phyloP scores from a whole-genome alignment of 2,329 filamentous ascomycete species.

The Sporothrix dimorphospora region DNA sequence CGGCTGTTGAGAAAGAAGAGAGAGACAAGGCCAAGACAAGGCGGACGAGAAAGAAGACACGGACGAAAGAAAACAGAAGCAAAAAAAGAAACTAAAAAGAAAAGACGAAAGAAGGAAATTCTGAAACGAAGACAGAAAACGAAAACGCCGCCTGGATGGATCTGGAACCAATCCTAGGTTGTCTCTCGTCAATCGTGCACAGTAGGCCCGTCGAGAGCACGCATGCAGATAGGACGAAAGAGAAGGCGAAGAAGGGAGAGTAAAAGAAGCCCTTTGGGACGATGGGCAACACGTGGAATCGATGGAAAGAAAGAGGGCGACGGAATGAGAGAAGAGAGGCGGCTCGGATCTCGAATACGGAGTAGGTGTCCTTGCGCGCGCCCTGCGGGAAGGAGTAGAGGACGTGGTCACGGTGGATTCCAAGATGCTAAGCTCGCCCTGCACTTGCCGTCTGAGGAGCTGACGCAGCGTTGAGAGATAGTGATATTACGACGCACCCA shows the following conservation, averaged over 20 bases:
- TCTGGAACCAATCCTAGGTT: constrained; percentile 2
- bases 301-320: neutral
- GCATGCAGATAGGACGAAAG: neutral
- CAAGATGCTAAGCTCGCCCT: neutral
- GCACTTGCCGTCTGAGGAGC: constrained; percentile 5
- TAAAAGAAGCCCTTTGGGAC: neutral
- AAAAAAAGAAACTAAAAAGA: neutral
- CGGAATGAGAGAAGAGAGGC: neutral
- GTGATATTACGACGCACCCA: neutral
- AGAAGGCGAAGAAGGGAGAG: neutral
- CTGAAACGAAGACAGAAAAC: constrained; percentile 13
- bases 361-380: constrained; percentile 28
- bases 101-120: constrained; percentile 1
- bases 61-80: neutral
- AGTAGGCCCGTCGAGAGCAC: constrained; percentile 14
- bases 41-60: neutral
- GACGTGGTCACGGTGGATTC: neutral
- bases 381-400: constrained; percentile 11
- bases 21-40: neutral
- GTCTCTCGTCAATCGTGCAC: constrained; percentile 8
- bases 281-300: neutral
- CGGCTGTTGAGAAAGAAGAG: neutral
- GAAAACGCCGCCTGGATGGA: constrained; percentile 19
- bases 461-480: constrained; percentile 3
- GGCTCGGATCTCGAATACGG: constrained; percentile 10